Conservation (phyloP, 1,139 yeast genomes). For the Sugiyamaella grinbergsii region DNA sequence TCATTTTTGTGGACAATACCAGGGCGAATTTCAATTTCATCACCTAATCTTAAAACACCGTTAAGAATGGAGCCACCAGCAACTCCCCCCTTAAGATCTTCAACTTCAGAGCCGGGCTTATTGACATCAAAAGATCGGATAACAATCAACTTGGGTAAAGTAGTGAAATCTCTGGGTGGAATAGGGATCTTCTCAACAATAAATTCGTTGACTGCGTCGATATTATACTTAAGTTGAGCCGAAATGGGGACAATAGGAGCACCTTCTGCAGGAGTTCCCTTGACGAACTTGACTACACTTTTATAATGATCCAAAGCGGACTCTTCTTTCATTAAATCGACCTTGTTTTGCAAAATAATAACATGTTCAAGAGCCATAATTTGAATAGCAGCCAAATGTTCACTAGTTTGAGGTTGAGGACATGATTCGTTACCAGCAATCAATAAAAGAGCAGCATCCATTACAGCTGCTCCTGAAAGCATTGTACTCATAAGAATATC, state of each 20-base stretch:
- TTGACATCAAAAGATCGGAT: constrained; percentile 98
- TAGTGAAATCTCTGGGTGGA: constrained; percentile 91
- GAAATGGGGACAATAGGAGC: constrained; percentile 99
- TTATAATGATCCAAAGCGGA: constrained; percentile 94
- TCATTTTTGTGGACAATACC: constrained; percentile 94
- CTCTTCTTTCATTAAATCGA: constrained; percentile 97
- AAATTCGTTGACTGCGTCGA: constrained; percentile 96
- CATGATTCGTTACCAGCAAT: constrained; percentile 99
- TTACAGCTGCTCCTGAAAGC: constrained; percentile 99
- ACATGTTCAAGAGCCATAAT: constrained; percentile 98
- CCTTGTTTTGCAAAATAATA: constrained; percentile 95
- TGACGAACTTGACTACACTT: constrained; percentile 85
- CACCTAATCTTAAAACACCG: constrained; percentile 96
- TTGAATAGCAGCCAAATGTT: constrained; percentile 98
- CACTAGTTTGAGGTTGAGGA: constrained; percentile 99
- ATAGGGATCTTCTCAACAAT: constrained; percentile 95
- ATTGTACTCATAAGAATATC: constrained; percentile 99
- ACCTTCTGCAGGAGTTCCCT: constrained; percentile 98
- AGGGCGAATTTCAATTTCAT: constrained; percentile 98
- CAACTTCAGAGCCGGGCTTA: constrained; percentile 98
- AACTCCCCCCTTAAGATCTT: constrained; percentile 98
- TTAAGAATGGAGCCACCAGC: constrained; percentile 98
- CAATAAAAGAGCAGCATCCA: constrained; percentile 97
- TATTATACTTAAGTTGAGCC: constrained; percentile 97
- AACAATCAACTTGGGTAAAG: constrained; percentile 93